Conservation (phyloP, 768 basidiomycete genomes). For the Tylopilus subfusipes region DNA sequence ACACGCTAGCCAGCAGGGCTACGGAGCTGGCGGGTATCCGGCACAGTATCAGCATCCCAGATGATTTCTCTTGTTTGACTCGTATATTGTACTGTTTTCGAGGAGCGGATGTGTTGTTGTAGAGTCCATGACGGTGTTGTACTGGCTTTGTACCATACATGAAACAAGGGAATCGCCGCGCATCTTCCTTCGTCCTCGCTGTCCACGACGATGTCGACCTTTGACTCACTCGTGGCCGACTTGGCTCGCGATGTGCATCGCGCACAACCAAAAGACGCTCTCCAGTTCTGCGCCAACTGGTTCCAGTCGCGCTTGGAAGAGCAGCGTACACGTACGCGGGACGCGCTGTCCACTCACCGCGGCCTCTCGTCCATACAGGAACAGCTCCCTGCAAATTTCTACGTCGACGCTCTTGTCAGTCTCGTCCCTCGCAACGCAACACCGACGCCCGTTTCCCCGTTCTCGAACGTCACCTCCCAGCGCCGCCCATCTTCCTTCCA, state of each 20-base stretch:
- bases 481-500: constrained; percentile 55
- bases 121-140: neutral
- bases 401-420: constrained; percentile 47
- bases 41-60: constrained; percentile 33
- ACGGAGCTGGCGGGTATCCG: constrained; percentile 26
- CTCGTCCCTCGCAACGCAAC: constrained; percentile 31
- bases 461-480: constrained; percentile 45
- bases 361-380: constrained; percentile 47
- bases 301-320: constrained; percentile 87
- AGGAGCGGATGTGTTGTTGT: neutral
- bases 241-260: constrained; percentile 82
- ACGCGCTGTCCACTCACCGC: constrained; percentile 50
- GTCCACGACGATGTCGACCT: constrained; percentile 54
- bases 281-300: constrained; percentile 94
- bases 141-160: constrained; percentile 3
- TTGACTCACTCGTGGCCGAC: constrained; percentile 78
- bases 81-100: constrained; percentile 10
- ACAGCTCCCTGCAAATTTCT: constrained; percentile 55
- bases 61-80: constrained; percentile 10
- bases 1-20: constrained; percentile 30
- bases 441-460: constrained; percentile 51
- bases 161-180: constrained; percentile 2
- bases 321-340: constrained; percentile 71
- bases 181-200: constrained; percentile 2
- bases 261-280: constrained; percentile 83